Evolutionary conservation across 1,284 basidiomycete species (phyloP).

Genomic region (Agaricales sp.): DNA sequence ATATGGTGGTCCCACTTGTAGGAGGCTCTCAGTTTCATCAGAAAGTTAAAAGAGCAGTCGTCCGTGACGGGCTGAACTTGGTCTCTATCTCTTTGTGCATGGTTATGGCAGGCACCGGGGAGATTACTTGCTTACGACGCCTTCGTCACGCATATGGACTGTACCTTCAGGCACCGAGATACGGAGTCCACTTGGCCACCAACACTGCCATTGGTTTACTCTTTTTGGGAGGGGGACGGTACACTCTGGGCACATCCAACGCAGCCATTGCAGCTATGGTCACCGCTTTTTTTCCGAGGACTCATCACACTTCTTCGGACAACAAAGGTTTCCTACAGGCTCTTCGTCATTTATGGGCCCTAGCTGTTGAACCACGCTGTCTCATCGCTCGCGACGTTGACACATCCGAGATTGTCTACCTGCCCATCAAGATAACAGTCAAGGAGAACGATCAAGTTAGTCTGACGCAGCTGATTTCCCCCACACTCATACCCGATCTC

Average conservation of each 20-base stretch:
- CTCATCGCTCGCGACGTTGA: conserved; percentile 88
- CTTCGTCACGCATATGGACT: conserved; percentile 89
- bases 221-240: conserved; percentile 90
- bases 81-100: conserved; percentile 81
- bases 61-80: conserved; percentile 84
- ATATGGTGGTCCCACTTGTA: neutral
- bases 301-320: conserved; percentile 70
- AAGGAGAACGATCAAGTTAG: conserved; percentile 50
- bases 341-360: conserved; percentile 89
- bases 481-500: conserved; percentile 85
- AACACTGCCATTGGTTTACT: conserved; percentile 89
- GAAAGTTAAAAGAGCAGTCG: conserved; percentile 74
- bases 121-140: conserved; percentile 83
- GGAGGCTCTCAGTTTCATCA: conserved; percentile 48
- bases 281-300: conserved; percentile 86
- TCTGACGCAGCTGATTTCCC: conserved; percentile 74
- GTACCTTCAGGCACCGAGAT: conserved; percentile 68
- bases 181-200: conserved; percentile 85
- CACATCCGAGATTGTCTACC: conserved; percentile 79
- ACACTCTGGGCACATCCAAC: conserved; percentile 88
- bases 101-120: conserved; percentile 95
- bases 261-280: conserved; percentile 86
- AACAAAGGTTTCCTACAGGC: conserved; percentile 91
- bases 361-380: conserved; percentile 91
- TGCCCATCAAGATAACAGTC: conserved; percentile 81